Evolutionary conservation across 306 rosid genomes (phyloP), one percentile per base, ranked within the genome.

Genomic region (Glycine latifolia): DNA sequence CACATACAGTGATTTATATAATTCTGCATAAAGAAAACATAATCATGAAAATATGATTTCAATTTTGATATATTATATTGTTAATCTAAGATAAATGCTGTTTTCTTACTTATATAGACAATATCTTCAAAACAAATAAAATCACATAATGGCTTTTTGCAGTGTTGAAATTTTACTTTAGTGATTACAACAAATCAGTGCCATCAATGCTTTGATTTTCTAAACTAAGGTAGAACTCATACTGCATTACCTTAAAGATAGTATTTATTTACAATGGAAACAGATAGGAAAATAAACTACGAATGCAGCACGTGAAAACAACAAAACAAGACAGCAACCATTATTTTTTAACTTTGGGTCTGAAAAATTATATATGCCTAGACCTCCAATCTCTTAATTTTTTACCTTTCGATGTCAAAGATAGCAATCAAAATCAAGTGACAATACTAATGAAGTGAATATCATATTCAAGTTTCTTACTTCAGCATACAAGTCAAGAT

Each of bases 381-480:
- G 1, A 47, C 48, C 46, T 17, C 33, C 71, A 8, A 37, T 74
- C 76, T 78, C 55, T 44, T 5, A 15, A 16, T 3, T 39, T 54
- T 44, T 83, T 50, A 26, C 16, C 73, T 33, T 58, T 52, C 13
- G 3, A 67, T 73, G 39, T 67, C 67, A 52, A 44, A 67, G 68
- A 58, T 73, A 48, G 72, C 53, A 67, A 78, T 74, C 59, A 79
- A 71, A 37, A 77, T 54, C 66, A 78, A 79, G 41, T 37, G 59
- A 35, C 76, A 13, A 33, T 48, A 49, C 26, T 35, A 17, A 35
- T 49, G 7, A 17, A 59, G 62, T 59, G 43, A 71, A 71, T 71
- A 79, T 55, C 17, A 47, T 73, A 52, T 43, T 44, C 69, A 14
- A 66, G 15, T 75, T 54, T 81, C 62, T 56, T 46, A 46, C 69